Base-by-base conservation (phyloP, 257 asterid genomes). In the Solanum arcanum region DNA sequence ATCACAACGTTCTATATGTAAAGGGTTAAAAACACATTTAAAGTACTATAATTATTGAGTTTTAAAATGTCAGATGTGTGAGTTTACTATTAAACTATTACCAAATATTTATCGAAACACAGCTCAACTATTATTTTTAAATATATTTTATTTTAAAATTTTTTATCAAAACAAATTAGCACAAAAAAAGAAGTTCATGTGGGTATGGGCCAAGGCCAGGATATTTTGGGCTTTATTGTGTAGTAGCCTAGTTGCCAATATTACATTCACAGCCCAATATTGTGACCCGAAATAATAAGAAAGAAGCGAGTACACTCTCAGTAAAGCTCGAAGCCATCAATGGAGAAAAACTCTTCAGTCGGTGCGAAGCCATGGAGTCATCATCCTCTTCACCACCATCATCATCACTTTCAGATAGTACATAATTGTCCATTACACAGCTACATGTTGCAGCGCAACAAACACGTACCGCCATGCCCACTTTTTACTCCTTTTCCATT, bases 371-470 rank as follows among this genome's bases (percentile, higher is more conserved):
- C 21, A 49, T 83, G 52, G 47, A 83, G 13, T 83, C 89, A 31
- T 87, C 88, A 21, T 62, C 52, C 1, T 84, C 89, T 21, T 90
- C 90, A 49, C 88, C 92, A 20, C 12, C 88, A 42, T 9, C 44
- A 11, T 9, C 91, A 49, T 77, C 91, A 88, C 89, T 92, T 88
- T 66, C 91, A 93, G 86, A 59, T 91, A 42, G 90, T 90, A 31
- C 94, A 94, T 29, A 77, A 91, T 23, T 95, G 96, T 88, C 95
- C 95, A 27, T 64, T 90, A 16, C 98, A 95, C 91, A 88, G 90
- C 88, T 64, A 90, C 56, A 64, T 95, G 88, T 70, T 90, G 84
- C 91, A 83, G 64, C 89, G 88, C n/a, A 64, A 46, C 31, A 90
- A 88, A 21, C 96, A 93, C 89, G 87, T 92, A 44, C 91, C 92